Percentiles rank a stretch among this genome's conserved stretches.
Evolutionary conservation across 352 stramenopile species (phyloP).

Genomic region (Globisporangium yorkense): DNA sequence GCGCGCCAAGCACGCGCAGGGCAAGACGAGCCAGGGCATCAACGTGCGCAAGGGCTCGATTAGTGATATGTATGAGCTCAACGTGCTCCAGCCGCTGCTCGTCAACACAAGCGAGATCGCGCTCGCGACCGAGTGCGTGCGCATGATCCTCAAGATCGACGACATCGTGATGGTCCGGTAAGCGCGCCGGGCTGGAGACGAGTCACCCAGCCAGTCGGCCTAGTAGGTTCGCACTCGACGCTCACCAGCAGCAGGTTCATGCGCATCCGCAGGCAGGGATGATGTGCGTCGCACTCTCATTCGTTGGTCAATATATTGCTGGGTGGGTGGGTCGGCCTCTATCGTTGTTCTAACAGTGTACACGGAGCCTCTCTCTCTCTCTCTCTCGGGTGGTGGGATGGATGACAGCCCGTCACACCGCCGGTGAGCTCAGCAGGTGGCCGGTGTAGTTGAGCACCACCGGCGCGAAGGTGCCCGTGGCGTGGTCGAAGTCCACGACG

Average conservation of each 20-base stretch:
- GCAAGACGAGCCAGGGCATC: slow-evolving; percentile 92
- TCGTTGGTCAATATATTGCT: background rate
- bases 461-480: slow-evolving; percentile 38
- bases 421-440: slow-evolving; percentile 36
- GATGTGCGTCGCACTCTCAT: no score
- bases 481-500: slow-evolving; percentile 73
- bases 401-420: slow-evolving; percentile 11
- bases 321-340: background rate
- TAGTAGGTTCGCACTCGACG: no score
- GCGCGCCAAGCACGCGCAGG: slow-evolving; percentile 91
- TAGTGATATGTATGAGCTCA: slow-evolving; percentile 98
- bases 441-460: slow-evolving; percentile 71
- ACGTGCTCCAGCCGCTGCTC: slow-evolving; percentile 98
- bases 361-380: background rate
- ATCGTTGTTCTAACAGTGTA: slow-evolving; percentile 2
- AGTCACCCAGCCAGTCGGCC: no score
- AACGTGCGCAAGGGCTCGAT: slow-evolving; percentile 96
- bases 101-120: slow-evolving; percentile 97
- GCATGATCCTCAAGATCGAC: slow-evolving; percentile 99
- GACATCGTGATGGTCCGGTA: slow-evolving; percentile 97
- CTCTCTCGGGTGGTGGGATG: background rate
- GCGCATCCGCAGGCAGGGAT: no score
- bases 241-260: background rate
- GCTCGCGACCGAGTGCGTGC: slow-evolving; percentile 97
- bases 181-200: slow-evolving; percentile 13